phyloP scores from a whole-genome alignment of 2,329 filamentous ascomycete genomes.

The Bisporella sp. region DNA sequence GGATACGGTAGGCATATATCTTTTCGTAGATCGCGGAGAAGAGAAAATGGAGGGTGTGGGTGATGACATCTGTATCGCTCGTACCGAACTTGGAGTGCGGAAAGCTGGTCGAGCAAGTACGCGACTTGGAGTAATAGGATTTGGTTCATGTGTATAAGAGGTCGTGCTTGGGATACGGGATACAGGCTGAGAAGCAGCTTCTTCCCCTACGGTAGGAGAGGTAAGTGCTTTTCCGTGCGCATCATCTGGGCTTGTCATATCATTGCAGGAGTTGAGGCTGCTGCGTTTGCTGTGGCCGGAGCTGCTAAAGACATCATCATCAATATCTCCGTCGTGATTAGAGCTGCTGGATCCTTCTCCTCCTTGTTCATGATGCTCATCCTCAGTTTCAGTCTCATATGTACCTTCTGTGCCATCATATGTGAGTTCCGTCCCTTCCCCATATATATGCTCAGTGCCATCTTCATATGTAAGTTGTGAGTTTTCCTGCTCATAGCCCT shows the following conservation, averaged over 20 bases:
- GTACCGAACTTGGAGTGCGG: conserved; percentile 61
- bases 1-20: conserved; percentile 41
- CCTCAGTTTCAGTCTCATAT: conserved; percentile 8
- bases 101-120: conserved; percentile 57
- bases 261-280: conserved; percentile 14
- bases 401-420: conserved; percentile 17
- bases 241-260: conserved; percentile 18
- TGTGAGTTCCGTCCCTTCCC: conserved; percentile 16
- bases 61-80: conserved; percentile 66
- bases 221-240: conserved; percentile 19
- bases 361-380: conserved; percentile 12
- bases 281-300: conserved; percentile 15
- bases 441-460: conserved; percentile 23
- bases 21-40: conserved; percentile 49
- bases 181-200: conserved; percentile 37
- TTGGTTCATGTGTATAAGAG: conserved; percentile 30
- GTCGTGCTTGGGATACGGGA: conserved; percentile 30
- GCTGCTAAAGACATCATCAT: conserved; percentile 28
- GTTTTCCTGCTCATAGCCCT: conserved; percentile 18
- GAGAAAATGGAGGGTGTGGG: conserved; percentile 50
- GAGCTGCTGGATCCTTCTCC: conserved; percentile 22
- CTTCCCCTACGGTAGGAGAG: conserved; percentile 22
- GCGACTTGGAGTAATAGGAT: conserved; percentile 34
- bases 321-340: conserved; percentile 27
- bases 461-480: conserved; percentile 7